Conservation (phyloP, 805 yeast genomes). For the Yarrowia hollandica region DNA sequence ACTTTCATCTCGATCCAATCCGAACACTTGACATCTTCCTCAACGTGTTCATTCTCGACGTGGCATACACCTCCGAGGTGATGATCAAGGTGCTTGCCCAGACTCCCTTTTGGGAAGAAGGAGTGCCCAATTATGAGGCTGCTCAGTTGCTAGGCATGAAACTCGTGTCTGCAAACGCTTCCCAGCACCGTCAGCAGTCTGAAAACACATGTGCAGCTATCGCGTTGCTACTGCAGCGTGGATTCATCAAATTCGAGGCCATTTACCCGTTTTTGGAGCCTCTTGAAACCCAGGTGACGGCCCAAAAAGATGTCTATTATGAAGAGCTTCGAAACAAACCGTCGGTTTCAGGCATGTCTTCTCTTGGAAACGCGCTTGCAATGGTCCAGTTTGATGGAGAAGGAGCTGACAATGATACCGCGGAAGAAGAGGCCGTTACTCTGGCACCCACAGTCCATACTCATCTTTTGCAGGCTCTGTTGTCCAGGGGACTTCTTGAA, state of each 20-base stretch:
- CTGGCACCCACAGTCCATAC: background rate
- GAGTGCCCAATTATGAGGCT: constrained; percentile 49
- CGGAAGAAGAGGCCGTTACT: constrained; percentile 46
- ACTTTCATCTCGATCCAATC: constrained; percentile 70
- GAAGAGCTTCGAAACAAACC: constrained; percentile 6
- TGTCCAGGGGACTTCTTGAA: constrained; percentile 61
- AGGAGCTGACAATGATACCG: constrained; percentile 48
- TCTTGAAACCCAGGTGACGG: background rate
- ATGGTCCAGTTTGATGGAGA: constrained; percentile 16
- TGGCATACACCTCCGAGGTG: constrained; percentile 49
- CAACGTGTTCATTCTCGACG: constrained; percentile 50
- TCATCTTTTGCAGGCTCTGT: constrained; percentile 50
- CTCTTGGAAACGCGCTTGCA: constrained; percentile 7
- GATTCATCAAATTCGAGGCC: constrained; percentile 62
- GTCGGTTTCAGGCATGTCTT: constrained; percentile 4
- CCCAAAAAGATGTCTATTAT: constrained; percentile 5
- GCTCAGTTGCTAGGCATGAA: constrained; percentile 56
- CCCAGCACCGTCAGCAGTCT: constrained; percentile 34
- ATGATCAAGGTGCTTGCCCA: constrained; percentile 51
- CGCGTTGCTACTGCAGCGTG: constrained; percentile 63
- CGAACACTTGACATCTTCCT: constrained; percentile 65
- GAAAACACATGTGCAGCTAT: constrained; percentile 50
- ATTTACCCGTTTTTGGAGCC: constrained; percentile 62
- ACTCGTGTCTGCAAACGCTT: constrained; percentile 39
- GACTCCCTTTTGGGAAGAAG: constrained; percentile 73